Conservation (phyloP, 2,329 filamentous ascomycete species). For the Fusarium foetens region DNA sequence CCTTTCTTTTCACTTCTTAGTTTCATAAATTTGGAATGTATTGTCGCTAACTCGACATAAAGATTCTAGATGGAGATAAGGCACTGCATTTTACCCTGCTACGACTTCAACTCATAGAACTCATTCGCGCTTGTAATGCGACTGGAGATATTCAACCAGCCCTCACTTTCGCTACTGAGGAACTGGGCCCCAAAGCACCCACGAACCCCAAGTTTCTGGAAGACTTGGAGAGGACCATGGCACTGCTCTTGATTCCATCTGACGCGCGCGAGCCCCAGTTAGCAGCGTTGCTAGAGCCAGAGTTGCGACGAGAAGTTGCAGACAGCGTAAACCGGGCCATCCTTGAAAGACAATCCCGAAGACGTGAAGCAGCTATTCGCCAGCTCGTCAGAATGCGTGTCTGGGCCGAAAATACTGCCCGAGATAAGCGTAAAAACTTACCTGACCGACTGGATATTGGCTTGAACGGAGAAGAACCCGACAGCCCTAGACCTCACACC, state of each 20-base stretch:
- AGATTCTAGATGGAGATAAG: constrained; percentile 89
- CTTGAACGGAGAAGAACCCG: constrained; percentile 51
- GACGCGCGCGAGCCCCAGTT: constrained; percentile 81
- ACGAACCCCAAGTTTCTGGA: constrained; percentile 83
- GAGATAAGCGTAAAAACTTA: constrained; percentile 47
- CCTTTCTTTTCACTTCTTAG: constrained; percentile 9
- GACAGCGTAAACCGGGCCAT: constrained; percentile 91
- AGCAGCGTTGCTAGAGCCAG: constrained; percentile 79
- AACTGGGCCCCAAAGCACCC: constrained; percentile 87
- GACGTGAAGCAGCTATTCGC: constrained; percentile 83
- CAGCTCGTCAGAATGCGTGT: constrained; percentile 82
- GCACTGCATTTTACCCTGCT: constrained; percentile 89
- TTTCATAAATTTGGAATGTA: background rate
- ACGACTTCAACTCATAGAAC: constrained; percentile 90
- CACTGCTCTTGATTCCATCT: constrained; percentile 86
- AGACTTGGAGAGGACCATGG: constrained; percentile 93
- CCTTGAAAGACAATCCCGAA: constrained; percentile 75
- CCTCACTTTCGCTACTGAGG: constrained; percentile 85
- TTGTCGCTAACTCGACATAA: constrained; percentile 25
- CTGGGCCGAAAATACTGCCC: constrained; percentile 80
- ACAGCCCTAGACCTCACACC: constrained; percentile 38
- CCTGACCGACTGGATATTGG: constrained; percentile 53
- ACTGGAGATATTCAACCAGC: constrained; percentile 81
- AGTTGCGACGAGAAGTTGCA: constrained; percentile 84
- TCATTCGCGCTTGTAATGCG: constrained; percentile 81